A percentile compares a stretch with the other conserved stretches of the same genome.
These are phyloP conservation scores for Colletotrichum tropicale DNA, from an alignment of 2,329 filamentous ascomycete species.

Conservation along the genomic window DNA sequence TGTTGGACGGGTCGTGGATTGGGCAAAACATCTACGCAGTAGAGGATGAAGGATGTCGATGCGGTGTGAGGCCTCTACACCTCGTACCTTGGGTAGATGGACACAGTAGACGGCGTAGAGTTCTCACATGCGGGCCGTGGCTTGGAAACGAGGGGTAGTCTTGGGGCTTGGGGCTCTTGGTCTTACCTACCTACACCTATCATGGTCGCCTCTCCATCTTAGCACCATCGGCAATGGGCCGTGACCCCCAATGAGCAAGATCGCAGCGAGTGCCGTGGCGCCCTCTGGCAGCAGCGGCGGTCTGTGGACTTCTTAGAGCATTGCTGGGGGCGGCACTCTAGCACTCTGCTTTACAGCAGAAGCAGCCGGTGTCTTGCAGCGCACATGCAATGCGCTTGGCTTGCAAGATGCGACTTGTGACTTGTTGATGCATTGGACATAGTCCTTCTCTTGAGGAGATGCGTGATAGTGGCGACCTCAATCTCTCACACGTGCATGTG, in stretches of 20 bases:
- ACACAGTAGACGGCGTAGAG: background rate
- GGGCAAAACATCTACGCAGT: background rate
- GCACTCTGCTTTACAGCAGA: background rate
- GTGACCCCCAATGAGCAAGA: background rate
- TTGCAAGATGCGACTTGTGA: background rate
- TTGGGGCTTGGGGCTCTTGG: background rate
- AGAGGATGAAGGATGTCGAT: background rate
- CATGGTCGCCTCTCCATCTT: background rate
- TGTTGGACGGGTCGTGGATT: background rate
- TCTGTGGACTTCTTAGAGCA: slow-evolving; percentile 10
- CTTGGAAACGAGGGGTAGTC: background rate
- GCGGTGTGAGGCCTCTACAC: background rate
- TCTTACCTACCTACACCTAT: background rate
- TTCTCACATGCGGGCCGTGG: background rate
- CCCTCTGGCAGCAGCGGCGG: slow-evolving; percentile 8
- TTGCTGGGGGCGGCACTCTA: background rate
- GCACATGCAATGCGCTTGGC: background rate
- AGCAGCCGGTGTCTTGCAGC: background rate
- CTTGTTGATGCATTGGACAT: background rate
- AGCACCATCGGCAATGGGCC: slow-evolving; percentile 1
- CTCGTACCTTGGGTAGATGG: background rate
- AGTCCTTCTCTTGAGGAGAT: background rate
- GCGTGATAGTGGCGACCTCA: background rate
- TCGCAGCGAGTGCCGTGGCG: background rate
- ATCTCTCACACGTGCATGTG: background rate